These are phyloP conservation scores for Solanum sitiens DNA, from an alignment of 257 asterid species.

Conservation along the genomic window DNA sequence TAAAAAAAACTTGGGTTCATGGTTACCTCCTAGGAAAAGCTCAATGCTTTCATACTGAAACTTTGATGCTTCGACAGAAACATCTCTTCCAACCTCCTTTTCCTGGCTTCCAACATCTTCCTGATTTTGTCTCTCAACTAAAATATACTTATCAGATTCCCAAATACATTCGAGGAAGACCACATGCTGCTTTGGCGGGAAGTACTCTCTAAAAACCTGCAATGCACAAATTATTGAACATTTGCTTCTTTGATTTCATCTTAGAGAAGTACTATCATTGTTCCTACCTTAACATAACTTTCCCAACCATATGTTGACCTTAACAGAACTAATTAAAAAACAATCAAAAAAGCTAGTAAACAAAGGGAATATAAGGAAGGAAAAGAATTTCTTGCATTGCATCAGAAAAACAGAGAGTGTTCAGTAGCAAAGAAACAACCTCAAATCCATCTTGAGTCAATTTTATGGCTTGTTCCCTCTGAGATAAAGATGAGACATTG, in stretches of 20 bases:
- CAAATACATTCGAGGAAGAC: constrained; percentile 50
- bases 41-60: constrained; percentile 56
- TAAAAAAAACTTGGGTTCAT: neutral
- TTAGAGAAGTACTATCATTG: neutral
- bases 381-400: neutral
- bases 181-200: constrained; percentile 52
- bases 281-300: neutral
- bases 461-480: constrained; percentile 57
- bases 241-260: neutral
- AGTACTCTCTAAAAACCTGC: constrained; percentile 78
- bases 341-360: neutral
- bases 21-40: constrained; percentile 71
- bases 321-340: neutral
- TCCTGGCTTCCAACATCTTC: constrained; percentile 30
- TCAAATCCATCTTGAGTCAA: constrained; percentile 65
- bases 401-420: neutral
- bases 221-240: neutral
- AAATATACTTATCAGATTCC: constrained; percentile 58
- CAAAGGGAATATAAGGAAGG: neutral
- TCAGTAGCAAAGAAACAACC: constrained; percentile 26
- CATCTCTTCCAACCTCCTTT: constrained; percentile 18
- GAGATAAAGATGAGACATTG: constrained; percentile 52
- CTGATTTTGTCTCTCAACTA: constrained; percentile 39
- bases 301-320: neutral
- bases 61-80: constrained; percentile 13